Evolutionary conservation across 148 eudicot species (phyloP), one percentile per base, ranked within the genome.

Genomic region (Rheum nobile): DNA sequence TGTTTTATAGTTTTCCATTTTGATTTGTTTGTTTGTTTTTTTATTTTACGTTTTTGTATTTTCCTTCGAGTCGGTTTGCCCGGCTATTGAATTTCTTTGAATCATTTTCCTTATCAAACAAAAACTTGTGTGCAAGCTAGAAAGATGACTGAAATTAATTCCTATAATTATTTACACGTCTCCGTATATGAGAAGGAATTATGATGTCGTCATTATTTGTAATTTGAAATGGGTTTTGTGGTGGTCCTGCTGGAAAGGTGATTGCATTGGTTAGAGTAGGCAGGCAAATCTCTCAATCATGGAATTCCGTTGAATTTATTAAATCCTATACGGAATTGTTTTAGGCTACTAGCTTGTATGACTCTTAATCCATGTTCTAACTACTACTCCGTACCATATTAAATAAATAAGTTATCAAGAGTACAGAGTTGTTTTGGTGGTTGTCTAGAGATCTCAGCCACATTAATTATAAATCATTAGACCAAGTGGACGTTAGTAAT

Each of bases 361-460:
- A 50, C 57, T 50, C 57, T 50, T n/a, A n/a, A 50, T 50, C 57
- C 57, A 50, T n/a, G 57, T 21, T 50, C 57, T 50, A 50, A 50
- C 57, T 50, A 50, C 57, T n/a, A 50, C n/a, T n/a, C n/a, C n/a
- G n/a, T n/a, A n/a, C 57, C 9, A 5, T 46, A 17, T 17, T 46
- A 46, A 46, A 17, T 14, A 46, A 46, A 46, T 46, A 2, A 46
- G 52, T 16, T 4, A 4, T 4, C 14, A 46, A 46, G 52, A 46
- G 22, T 50, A 19, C 24, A 50, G 22, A 50, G n/a, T n/a, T n/a
- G 57, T n/a, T 50, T 50, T 19, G 9, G 57, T 50, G 22, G 22
- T 46, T 46, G 24, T 19, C 57, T 50, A 50, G 57, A 50, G 57
- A 50, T 50, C 57, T 50, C 8, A n/a, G 57, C 57, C 57, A 19